Evolutionary conservation across 805 yeast species (phyloP).

Genomic region (Priceomyces melissophilus): DNA sequence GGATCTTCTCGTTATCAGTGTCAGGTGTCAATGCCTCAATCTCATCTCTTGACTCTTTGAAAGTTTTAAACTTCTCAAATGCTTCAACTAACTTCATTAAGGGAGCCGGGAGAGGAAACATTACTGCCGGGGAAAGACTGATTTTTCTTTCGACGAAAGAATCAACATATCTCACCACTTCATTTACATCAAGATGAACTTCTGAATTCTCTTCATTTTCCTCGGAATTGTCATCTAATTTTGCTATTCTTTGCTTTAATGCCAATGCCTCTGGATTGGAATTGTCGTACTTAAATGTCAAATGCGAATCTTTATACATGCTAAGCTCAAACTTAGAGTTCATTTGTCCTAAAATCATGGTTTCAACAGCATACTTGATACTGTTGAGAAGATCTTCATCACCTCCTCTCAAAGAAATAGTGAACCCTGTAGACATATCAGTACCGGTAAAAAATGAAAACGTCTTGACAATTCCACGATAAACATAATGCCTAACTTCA

Average conservation of each 20-base stretch:
- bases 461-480: slow-evolving; percentile 57
- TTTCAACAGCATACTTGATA: slow-evolving; percentile 75
- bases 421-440: slow-evolving; percentile 69
- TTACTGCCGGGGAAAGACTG: slow-evolving; percentile 83
- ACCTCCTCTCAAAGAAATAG: slow-evolving; percentile 83
- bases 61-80: slow-evolving; percentile 35
- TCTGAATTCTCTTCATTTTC: slow-evolving; percentile 13
- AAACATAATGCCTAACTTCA: slow-evolving; percentile 65
- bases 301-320: slow-evolving; percentile 21
- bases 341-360: slow-evolving; percentile 74
- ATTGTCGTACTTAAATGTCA: not conserved
- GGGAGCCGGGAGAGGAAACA: slow-evolving; percentile 66
- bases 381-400: slow-evolving; percentile 56
- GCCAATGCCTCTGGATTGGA: not conserved
- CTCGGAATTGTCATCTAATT: slow-evolving; percentile 7
- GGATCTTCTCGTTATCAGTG: slow-evolving; percentile 19
- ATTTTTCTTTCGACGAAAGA: slow-evolving; percentile 51
- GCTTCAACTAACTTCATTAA: slow-evolving; percentile 52
- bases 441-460: slow-evolving; percentile 81
- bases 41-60: slow-evolving; percentile 14
- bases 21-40: slow-evolving; percentile 21
- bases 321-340: slow-evolving; percentile 71
- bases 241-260: slow-evolving; percentile 10
- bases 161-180: slow-evolving; percentile 32
- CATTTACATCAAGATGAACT: slow-evolving; percentile 23